Conservation (phyloP, 257 asterid species). For the Nicotiana knightiana region DNA sequence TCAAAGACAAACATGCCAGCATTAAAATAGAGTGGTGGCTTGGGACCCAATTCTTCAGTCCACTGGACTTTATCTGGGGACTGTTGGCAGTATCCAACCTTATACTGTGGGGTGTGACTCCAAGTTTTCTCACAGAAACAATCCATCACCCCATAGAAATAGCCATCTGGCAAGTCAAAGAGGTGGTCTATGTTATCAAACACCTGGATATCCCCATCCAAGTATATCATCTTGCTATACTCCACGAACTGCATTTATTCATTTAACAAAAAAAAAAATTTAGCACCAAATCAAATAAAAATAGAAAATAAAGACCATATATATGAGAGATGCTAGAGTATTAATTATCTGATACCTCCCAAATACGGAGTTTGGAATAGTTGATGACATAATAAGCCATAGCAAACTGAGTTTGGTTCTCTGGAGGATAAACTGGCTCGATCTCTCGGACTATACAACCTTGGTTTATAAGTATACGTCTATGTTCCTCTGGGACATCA, state of each 20-base stretch:
- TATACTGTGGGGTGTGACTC: constrained; percentile 9
- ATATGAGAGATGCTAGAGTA: too few species aligned
- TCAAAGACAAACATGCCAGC: constrained; percentile 19
- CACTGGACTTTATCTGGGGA: constrained; percentile 12
- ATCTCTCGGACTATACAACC: constrained; percentile 14
- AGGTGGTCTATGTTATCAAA: constrained; percentile 15
- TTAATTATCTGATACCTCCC: neutral
- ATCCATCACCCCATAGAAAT: constrained; percentile 15
- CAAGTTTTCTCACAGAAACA: constrained; percentile 17
- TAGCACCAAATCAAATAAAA: neutral
- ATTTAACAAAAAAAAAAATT: neutral
- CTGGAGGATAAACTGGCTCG: constrained; percentile 14
- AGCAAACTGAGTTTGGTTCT: constrained; percentile 11
- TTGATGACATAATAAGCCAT: constrained; percentile 17
- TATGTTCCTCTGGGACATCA: constrained; percentile 17
- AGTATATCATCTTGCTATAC: constrained; percentile 17
- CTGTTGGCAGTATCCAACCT: constrained; percentile 15
- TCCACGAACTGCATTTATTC: constrained; percentile 13
- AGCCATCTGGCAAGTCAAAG: constrained; percentile 14
- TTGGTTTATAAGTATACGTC: constrained; percentile 8
- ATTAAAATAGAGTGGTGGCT: constrained; percentile 13
- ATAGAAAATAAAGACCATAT: neutral
- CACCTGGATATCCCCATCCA: constrained; percentile 18
- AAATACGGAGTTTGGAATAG: constrained; percentile 14
- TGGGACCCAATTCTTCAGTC: constrained; percentile 10